These are phyloP conservation scores for Conidiobolus coronatus DNA, from an alignment of 371 early-diverging fungal species.

Conservation along the genomic window DNA sequence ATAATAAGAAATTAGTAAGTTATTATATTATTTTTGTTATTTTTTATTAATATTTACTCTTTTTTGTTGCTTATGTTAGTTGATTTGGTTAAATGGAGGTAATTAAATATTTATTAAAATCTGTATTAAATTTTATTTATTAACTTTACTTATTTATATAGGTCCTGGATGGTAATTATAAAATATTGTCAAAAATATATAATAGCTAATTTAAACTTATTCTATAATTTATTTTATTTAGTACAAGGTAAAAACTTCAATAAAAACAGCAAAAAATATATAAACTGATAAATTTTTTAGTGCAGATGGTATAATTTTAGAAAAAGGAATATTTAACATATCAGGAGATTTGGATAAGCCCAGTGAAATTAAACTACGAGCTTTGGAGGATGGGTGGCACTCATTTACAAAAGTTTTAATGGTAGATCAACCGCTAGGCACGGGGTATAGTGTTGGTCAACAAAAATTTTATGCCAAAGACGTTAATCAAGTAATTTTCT, in stretches of 20 bases:
- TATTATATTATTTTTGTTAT: neutral
- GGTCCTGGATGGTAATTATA: constrained; percentile 14
- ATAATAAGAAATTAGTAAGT: neutral
- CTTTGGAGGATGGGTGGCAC: constrained; percentile 40
- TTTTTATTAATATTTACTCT: neutral
- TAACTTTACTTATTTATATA: constrained; percentile 1
- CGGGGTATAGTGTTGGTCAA: constrained; percentile 27
- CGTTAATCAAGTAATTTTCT: neutral
- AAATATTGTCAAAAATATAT: neutral
- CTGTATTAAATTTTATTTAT: neutral
- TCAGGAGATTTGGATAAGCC: constrained; percentile 24
- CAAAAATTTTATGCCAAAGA: constrained; percentile 1
- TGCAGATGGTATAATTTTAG: constrained; percentile 69
- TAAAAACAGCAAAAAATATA: neutral
- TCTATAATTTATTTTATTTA: constrained; percentile 2
- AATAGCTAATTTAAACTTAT: neutral
- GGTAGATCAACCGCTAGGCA: constrained; percentile 77
- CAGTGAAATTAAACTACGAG: constrained; percentile 16
- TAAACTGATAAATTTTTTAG: constrained; percentile 14
- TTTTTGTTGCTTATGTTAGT: constrained; percentile 11
- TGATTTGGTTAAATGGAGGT: constrained; percentile 80
- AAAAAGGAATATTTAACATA: constrained; percentile 26
- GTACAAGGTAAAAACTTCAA: constrained; percentile 12
- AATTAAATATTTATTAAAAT: neutral
- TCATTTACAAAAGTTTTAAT: constrained; percentile 36